These are phyloP conservation scores for Trebouxia sp. DNA, from an alignment of 139 green algal species.

Conservation along the genomic window DNA sequence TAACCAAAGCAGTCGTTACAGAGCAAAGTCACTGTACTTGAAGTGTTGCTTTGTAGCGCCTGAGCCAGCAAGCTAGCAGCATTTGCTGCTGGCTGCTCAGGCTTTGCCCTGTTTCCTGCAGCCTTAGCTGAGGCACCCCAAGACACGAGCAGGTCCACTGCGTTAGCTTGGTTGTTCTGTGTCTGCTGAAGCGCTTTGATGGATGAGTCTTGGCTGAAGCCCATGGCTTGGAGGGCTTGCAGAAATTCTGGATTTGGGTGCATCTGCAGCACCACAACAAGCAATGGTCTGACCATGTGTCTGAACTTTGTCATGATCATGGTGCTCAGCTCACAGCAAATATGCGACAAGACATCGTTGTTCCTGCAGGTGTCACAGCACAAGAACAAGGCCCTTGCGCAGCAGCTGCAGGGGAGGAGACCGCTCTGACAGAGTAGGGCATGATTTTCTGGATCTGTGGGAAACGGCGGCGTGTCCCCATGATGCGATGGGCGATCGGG, in stretches of 20 bases:
- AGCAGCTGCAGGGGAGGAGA: too few species aligned
- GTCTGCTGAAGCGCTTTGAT: constrained; percentile 9
- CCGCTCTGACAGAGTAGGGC: too few species aligned
- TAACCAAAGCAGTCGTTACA: too few species aligned
- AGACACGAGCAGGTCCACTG: not conserved
- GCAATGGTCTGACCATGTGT: not conserved
- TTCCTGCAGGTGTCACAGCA: not conserved
- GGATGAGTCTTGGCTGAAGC: not conserved
- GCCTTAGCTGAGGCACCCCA: not conserved
- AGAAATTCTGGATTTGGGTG: not conserved
- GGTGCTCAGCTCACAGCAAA: not conserved
- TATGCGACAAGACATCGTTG: too few species aligned
- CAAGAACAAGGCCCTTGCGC: not conserved
- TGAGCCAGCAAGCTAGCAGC: not conserved
- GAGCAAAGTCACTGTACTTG: too few species aligned
- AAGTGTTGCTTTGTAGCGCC: not conserved
- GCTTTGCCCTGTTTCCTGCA: not conserved
- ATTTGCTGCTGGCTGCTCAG: not conserved
- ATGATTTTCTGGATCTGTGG: too few species aligned
- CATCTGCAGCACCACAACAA: not conserved
- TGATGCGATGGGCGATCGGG: too few species aligned
- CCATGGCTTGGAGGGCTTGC: not conserved
- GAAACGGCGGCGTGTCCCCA: too few species aligned
- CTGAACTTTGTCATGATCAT: too few species aligned
- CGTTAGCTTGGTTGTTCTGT: not conserved